Evolutionary conservation across 2,329 filamentous ascomycete genomes (phyloP).

Genomic region (Alternaria sp.): DNA sequence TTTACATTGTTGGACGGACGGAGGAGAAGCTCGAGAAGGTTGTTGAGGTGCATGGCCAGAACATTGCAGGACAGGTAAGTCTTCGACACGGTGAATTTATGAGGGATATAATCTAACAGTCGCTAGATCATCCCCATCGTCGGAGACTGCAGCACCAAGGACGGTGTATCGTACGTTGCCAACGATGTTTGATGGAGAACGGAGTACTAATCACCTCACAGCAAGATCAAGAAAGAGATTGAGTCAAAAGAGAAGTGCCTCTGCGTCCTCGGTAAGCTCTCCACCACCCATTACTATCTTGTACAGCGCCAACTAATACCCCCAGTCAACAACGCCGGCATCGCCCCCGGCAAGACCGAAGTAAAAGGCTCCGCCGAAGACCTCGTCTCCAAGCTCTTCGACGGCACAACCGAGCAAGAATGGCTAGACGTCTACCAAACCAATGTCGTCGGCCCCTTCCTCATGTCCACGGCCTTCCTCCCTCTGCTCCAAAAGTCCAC

Average conservation of each 20-base stretch:
- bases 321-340: conserved; percentile 50
- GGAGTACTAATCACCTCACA: conserved; percentile 13
- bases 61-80: conserved; percentile 47
- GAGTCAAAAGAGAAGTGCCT: conserved; percentile 53
- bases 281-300: not conserved
- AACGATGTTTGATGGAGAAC: not conserved
- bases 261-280: conserved; percentile 49
- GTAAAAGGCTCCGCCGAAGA: conserved; percentile 51
- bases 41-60: conserved; percentile 51
- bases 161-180: conserved; percentile 46
- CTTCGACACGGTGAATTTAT: not conserved
- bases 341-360: conserved; percentile 47
- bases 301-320: conserved; percentile 42
- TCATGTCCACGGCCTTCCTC: conserved; percentile 56
- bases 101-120: not conserved
- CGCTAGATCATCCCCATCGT: conserved; percentile 52
- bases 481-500: conserved; percentile 54
- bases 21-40: conserved; percentile 57
- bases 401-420: conserved; percentile 52
- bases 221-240: conserved; percentile 52
- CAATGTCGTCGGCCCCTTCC: conserved; percentile 56
- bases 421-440: conserved; percentile 55
- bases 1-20: conserved; percentile 57
- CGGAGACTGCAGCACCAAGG: conserved; percentile 54
- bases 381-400: conserved; percentile 53